phyloP scores from a whole-genome alignment of 2,329 filamentous ascomycete species.

The Gaeumannomyces tritici region DNA sequence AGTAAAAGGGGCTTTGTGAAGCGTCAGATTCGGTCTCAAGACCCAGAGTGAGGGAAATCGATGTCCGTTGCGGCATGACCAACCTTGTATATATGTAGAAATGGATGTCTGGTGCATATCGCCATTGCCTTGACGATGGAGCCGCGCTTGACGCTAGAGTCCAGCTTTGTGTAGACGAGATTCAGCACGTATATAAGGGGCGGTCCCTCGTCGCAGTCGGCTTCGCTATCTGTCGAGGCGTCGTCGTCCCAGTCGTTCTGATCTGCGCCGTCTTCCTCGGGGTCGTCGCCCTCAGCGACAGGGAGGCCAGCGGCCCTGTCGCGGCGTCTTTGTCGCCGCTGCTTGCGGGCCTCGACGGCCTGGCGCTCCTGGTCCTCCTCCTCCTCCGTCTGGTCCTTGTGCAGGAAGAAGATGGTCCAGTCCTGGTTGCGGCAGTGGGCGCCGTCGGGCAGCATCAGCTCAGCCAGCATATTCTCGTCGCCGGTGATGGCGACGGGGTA shows the following conservation, averaged over 20 bases:
- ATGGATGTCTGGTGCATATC: conserved; percentile 94
- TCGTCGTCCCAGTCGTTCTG: conserved; percentile 39
- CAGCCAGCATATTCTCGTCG: conserved; percentile 95
- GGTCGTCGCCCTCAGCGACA: conserved; percentile 42
- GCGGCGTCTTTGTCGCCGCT: conserved; percentile 39
- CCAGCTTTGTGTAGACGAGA: conserved; percentile 94
- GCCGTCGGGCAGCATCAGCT: conserved; percentile 97
- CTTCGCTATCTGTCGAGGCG: conserved; percentile 50
- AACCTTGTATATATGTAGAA: conserved; percentile 97
- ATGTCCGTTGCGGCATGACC: background rate
- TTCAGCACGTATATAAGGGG: conserved; percentile 96
- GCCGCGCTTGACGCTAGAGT: conserved; percentile 85
- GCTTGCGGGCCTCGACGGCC: conserved; percentile 43
- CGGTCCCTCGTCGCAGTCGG: conserved; percentile 69
- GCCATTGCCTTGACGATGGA: conserved; percentile 98
- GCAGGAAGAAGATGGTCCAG: conserved; percentile 98
- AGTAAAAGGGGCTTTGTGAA: conserved; percentile 65
- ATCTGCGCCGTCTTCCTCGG: conserved; percentile 34
- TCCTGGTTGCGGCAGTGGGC: conserved; percentile 91
- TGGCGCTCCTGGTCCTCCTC: conserved; percentile 67
- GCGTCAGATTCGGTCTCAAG: background rate
- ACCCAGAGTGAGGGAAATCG: too few species aligned
- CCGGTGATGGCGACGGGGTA: conserved; percentile 92
- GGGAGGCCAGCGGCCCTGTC: conserved; percentile 39
- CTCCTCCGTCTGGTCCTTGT: conserved; percentile 82